Evolutionary conservation across 306 rosid species (phyloP), one percentile per base, ranked within the genome.

Genomic region (Lablab purpureus): DNA sequence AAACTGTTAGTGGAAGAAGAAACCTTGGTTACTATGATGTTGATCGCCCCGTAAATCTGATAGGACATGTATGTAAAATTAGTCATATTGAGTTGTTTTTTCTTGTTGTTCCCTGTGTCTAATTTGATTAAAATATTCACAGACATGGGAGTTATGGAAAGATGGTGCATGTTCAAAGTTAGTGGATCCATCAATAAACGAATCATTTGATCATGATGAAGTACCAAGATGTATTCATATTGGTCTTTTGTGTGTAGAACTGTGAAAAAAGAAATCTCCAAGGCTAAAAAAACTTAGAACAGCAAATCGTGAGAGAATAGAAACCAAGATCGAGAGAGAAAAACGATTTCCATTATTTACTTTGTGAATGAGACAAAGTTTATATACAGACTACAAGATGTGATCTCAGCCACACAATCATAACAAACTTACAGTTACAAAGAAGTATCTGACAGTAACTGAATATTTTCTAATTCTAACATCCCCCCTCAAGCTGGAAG

Each of bases 91-190:
- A 34, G 71, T 36, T 36, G 7, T 8, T 55, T 28, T 32, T n/a
- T n/a, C n/a, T n/a, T n/a, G n/a, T 36, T 6, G 0, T 28, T 25
- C 10, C 15, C 4, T 36, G 3, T 34, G 18, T 36, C 50, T 65
- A 18, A 65, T 75, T 40, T 75, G n/a, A 37, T 3, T 13, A 8
- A 50, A 2, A 19, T 50, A 2, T 28, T 14, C 1, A 0, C 23
- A 82, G 81, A 45, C 81, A 34, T 82, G 85, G 78, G 78, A 70
- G 37, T 22, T 56, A 5, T 77, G 75, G 82, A 73, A 63, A 6
- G 67, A 51, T 1, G 82, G 51, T 2, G 43, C 1, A 1, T 28
- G 22, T 6, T 14, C 51, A 8, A n/a, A 63, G 1, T 15, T 82
- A 54, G 54, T 71, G 18, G 85, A 77, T 71, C 75, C 23, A 28